Percentiles rank a stretch among this genome's conserved stretches.
These are phyloP conservation scores for Eucalyptus sp. DNA, from an alignment of 345 rosid species.

Conservation along the genomic window DNA sequence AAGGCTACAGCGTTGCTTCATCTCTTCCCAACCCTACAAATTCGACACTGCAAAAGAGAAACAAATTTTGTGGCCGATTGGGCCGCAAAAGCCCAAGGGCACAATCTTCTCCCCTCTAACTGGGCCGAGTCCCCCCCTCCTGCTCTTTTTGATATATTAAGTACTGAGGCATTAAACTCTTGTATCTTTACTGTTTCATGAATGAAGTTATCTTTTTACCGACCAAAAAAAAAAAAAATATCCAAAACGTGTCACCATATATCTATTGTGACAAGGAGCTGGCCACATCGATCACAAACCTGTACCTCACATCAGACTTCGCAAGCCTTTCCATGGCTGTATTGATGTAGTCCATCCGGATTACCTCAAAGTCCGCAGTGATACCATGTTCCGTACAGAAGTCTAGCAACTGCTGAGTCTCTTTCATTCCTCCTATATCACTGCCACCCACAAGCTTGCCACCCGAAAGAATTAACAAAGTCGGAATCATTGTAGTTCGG, in stretches of 20 bases:
- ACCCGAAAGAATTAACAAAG: not conserved
- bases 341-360: conserved; percentile 58
- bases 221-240: too few relatives aligned
- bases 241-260: not conserved
- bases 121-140: too few relatives aligned
- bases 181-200: too few relatives aligned
- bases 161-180: too few relatives aligned
- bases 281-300: conserved; percentile 74
- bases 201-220: too few relatives aligned
- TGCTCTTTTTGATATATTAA: too few relatives aligned
- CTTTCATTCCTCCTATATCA: not conserved
- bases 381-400: conserved; percentile 59
- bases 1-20: too few relatives aligned
- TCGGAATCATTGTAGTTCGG: not conserved
- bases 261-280: conserved; percentile 29
- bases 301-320: conserved; percentile 71
- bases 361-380: conserved; percentile 66
- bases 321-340: conserved; percentile 76
- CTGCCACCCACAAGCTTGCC: not conserved
- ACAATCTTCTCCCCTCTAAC: too few relatives aligned
- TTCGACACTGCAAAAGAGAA: too few relatives aligned
- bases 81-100: too few relatives aligned
- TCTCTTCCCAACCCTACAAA: too few relatives aligned
- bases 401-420: not conserved
- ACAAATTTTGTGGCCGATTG: too few relatives aligned